phyloP scores from a whole-genome alignment of 441 rosid genomes.

The Theobroma grandiflorum region DNA sequence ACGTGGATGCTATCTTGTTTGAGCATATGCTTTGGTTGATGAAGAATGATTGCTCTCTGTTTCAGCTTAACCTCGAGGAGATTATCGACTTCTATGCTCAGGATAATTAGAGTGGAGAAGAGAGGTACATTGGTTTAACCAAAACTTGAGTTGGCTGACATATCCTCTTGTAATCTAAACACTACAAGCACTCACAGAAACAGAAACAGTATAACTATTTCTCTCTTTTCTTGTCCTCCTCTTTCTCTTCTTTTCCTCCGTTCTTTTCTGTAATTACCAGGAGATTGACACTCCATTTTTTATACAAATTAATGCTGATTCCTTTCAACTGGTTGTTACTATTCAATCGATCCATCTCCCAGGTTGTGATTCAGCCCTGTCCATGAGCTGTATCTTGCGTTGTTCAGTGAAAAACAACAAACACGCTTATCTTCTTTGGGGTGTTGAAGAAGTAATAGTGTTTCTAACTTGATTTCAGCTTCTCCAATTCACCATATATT shows the following conservation, averaged over 20 bases:
- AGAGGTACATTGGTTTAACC: background rate
- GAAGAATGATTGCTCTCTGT: conserved; percentile 68
- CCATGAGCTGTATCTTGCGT: background rate
- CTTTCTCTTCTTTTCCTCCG: background rate
- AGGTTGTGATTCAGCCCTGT: background rate
- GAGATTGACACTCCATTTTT: background rate
- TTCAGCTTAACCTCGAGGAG: conserved; percentile 72
- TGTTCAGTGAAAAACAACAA: too few species aligned
- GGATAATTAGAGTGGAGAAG: conserved; percentile 36
- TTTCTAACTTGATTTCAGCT: background rate
- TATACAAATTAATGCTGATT: too few species aligned
- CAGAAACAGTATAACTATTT: background rate
- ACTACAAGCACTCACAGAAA: background rate
- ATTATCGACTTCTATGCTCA: conserved; percentile 79
- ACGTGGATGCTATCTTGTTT: conserved; percentile 78
- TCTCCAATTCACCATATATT: background rate
- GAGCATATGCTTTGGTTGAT: conserved; percentile 93
- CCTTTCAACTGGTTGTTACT: too few species aligned
- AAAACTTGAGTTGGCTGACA: background rate
- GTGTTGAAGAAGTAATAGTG: background rate
- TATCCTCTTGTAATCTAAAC: background rate
- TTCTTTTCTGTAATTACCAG: background rate
- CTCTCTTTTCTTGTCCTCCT: background rate
- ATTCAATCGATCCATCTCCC: too few species aligned
- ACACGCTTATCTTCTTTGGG: background rate